A percentile compares a stretch with the other conserved stretches of the same genome.
phyloP scores from a whole-genome alignment of 192 early-diverging fungal species.

The Chytriomyces sp. region DNA sequence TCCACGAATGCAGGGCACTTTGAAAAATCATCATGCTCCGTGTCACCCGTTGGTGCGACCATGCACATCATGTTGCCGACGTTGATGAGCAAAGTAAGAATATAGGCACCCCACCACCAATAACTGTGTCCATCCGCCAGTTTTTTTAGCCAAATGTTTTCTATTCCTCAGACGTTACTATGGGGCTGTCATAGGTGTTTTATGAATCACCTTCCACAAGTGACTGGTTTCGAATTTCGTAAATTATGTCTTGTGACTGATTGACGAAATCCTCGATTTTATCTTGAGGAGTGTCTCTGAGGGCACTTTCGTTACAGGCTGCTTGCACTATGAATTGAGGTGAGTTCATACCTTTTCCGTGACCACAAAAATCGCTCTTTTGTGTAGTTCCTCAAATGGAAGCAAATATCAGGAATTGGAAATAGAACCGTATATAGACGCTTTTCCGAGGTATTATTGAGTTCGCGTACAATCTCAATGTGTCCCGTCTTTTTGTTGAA shows the following conservation, averaged over 20 bases:
- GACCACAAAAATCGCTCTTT: conserved; percentile 38
- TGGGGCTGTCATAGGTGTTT: neutral
- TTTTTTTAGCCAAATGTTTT: conserved; percentile 24
- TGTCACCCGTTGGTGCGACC: conserved; percentile 33
- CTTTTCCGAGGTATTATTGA: conserved; percentile 15
- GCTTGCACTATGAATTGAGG: neutral
- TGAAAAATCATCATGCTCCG: conserved; percentile 35
- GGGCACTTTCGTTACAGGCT: neutral
- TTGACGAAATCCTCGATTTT: conserved; percentile 43
- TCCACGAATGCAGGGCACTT: conserved; percentile 33
- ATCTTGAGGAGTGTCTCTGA: conserved; percentile 36
- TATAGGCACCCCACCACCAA: conserved; percentile 37
- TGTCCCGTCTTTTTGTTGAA: conserved; percentile 37
- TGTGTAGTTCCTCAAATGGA: conserved; percentile 30
- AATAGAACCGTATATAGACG: conserved; percentile 38
- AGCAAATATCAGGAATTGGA: conserved; percentile 44
- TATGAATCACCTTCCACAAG: conserved; percentile 25
- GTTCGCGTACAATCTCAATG: conserved; percentile 43
- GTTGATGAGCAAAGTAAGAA: conserved; percentile 27
- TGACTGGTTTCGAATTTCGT: conserved; percentile 41
- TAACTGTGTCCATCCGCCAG: conserved; percentile 31
- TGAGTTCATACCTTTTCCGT: conserved; percentile 25
- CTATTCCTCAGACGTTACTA: neutral
- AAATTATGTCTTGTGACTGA: conserved; percentile 38
- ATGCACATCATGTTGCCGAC: conserved; percentile 41